Percentiles rank a stretch among this genome's conserved stretches.
phyloP scores from a whole-genome alignment of 1,139 yeast genomes.

The Nakaseomyces delphensis region DNA sequence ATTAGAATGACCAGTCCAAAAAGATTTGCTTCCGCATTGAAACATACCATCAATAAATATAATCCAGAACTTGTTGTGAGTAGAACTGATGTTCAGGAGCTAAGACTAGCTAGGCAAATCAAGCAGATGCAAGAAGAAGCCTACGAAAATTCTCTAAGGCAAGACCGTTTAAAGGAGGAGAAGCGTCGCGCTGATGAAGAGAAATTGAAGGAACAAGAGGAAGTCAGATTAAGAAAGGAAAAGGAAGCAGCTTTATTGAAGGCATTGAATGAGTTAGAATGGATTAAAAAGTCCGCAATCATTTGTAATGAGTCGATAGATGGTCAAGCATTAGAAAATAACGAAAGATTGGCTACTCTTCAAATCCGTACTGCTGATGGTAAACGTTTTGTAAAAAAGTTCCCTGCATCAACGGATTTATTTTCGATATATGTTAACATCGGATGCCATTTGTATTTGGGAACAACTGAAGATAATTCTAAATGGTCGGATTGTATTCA shows the following conservation, averaged over 20 bases:
- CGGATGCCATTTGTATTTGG: slow-evolving; percentile 35
- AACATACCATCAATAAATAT: slow-evolving; percentile 27
- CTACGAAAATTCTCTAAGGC: slow-evolving; percentile 32
- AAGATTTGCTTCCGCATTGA: slow-evolving; percentile 27
- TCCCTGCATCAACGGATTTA: slow-evolving; percentile 42
- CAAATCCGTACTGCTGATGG: slow-evolving; percentile 52
- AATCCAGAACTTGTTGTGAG: slow-evolving; percentile 33
- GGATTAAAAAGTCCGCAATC: slow-evolving; percentile 20
- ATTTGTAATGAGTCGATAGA: slow-evolving; percentile 9
- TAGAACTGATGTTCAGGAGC: slow-evolving; percentile 32
- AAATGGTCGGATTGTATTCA: background rate
- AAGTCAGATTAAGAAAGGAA: slow-evolving; percentile 13
- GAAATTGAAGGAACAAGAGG: slow-evolving; percentile 11
- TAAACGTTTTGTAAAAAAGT: slow-evolving; percentile 48
- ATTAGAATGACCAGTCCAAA: slow-evolving; percentile 25
- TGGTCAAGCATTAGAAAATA: background rate
- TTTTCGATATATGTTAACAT: slow-evolving; percentile 58
- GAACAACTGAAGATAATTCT: slow-evolving; percentile 7
- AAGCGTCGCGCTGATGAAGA: slow-evolving; percentile 10
- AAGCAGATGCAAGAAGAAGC: slow-evolving; percentile 35
- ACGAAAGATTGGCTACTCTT: slow-evolving; percentile 25
- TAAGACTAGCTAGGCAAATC: slow-evolving; percentile 32
- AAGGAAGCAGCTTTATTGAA: background rate
- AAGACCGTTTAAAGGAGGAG: slow-evolving; percentile 30
- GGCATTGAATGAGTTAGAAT: slow-evolving; percentile 16